These are phyloP conservation scores for Pisolithus tinctorius DNA, from an alignment of 768 basidiomycete species.

Conservation along the genomic window DNA sequence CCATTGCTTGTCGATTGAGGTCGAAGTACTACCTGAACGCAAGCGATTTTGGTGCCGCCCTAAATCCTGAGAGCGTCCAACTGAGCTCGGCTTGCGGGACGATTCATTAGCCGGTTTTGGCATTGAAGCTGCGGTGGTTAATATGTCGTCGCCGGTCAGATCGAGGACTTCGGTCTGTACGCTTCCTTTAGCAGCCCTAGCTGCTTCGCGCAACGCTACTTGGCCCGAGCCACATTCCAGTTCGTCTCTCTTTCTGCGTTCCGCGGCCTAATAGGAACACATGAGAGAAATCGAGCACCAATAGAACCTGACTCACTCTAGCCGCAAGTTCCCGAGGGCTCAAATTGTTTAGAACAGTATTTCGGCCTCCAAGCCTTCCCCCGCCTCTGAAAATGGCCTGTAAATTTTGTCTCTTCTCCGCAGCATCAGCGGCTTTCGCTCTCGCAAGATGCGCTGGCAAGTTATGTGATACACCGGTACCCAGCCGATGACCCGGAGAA, in stretches of 20 bases:
- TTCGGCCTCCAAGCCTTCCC: conserved; percentile 57
- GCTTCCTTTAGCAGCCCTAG: conserved; percentile 64
- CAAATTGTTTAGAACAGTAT: conserved; percentile 32
- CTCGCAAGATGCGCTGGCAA: conserved; percentile 60
- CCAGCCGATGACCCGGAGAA: conserved; percentile 63
- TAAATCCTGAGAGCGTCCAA: no score
- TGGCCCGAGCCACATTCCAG: conserved; percentile 64
- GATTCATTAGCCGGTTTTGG: conserved; percentile 20
- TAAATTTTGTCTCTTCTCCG: conserved; percentile 60
- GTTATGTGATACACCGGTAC: conserved; percentile 61
- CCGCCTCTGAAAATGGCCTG: conserved; percentile 42
- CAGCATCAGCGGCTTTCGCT: conserved; percentile 66
- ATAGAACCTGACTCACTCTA: conserved; percentile 39
- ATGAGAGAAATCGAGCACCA: background rate
- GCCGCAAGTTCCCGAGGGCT: conserved; percentile 70
- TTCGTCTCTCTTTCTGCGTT: conserved; percentile 67
- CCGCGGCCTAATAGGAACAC: conserved; percentile 63
- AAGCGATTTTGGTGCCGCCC: background rate
- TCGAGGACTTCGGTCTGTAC: conserved; percentile 55
- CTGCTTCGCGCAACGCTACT: conserved; percentile 51
- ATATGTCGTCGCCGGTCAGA: conserved; percentile 37
- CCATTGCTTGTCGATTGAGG: conserved; percentile 33
- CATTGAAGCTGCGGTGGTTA: conserved; percentile 25
- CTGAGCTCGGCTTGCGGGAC: background rate
- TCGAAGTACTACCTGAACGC: background rate